A percentile compares a stretch with the other conserved stretches of the same genome.
Conservation (phyloP, 495 filamentous ascomycete species). For the Lasiosphaeria ovina region DNA sequence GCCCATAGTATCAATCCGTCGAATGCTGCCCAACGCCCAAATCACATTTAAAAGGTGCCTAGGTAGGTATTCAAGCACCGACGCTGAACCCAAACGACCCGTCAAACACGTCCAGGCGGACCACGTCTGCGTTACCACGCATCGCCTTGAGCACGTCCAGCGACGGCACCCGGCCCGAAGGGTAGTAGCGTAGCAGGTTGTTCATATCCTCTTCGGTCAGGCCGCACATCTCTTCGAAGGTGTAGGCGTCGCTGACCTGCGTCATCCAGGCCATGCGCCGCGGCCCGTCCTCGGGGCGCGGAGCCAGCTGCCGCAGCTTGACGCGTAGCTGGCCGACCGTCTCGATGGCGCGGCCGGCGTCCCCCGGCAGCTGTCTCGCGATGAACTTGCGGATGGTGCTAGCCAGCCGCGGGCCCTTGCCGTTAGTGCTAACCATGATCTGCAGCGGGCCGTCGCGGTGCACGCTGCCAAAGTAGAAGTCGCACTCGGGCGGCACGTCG, state of each 20-base stretch:
- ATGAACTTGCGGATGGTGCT: conserved; percentile 83
- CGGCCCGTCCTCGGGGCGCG: conserved; percentile 67
- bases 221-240: conserved; percentile 77
- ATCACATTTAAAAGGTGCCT: background rate
- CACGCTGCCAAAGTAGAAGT: conserved; percentile 96
- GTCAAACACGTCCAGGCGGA: conserved; percentile 52
- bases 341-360: conserved; percentile 78
- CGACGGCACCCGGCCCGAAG: conserved; percentile 46
- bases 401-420: conserved; percentile 90
- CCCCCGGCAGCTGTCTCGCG: conserved; percentile 67
- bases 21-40: conserved; percentile 2
- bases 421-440: conserved; percentile 98
- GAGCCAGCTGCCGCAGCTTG: conserved; percentile 76
- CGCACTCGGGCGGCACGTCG: conserved; percentile 93
- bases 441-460: conserved; percentile 94
- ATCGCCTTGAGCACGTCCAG: conserved; percentile 48
- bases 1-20: conserved; percentile 5
- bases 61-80: conserved; percentile 36
- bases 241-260: conserved; percentile 83
- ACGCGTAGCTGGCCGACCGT: conserved; percentile 76
- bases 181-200: conserved; percentile 67
- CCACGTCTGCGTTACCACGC: conserved; percentile 46
- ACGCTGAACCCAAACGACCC: conserved; percentile 59
- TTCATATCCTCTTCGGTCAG: conserved; percentile 87
- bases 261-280: conserved; percentile 98